Evolutionary conservation across 306 rosid genomes (phyloP).

Genomic region (Prunus armeniaca): DNA sequence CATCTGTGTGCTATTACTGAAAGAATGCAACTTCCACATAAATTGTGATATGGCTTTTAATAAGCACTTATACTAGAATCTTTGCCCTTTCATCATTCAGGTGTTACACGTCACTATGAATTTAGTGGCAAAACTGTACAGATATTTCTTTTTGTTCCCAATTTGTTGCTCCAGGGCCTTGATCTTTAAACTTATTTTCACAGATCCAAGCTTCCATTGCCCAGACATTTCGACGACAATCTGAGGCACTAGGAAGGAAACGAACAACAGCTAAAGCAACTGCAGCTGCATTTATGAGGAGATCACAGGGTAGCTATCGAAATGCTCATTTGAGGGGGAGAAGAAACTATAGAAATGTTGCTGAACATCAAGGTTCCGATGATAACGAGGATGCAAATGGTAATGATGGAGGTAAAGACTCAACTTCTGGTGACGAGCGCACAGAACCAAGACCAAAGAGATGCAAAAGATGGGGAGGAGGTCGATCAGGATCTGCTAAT

Average conservation of each 20-base stretch:
- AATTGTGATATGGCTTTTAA: not conserved
- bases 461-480: constrained; percentile 47
- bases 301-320: constrained; percentile 49
- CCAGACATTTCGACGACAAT: constrained; percentile 55
- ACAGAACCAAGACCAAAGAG: constrained; percentile 49
- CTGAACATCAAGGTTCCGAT: constrained; percentile 44
- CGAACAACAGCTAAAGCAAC: constrained; percentile 48
- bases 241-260: constrained; percentile 66
- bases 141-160: constrained; percentile 17
- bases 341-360: constrained; percentile 44
- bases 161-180: constrained; percentile 17
- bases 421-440: constrained; percentile 60
- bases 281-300: constrained; percentile 49
- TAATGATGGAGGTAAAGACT: constrained; percentile 51
- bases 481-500: constrained; percentile 37
- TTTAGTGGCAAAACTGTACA: constrained; percentile 2
- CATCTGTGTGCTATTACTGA: not conserved
- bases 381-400: constrained; percentile 58
- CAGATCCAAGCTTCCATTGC: constrained; percentile 80
- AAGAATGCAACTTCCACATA: not conserved
- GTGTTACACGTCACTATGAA: not conserved
- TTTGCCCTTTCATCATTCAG: not conserved
- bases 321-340: constrained; percentile 36
- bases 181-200: constrained; percentile 12
- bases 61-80: not conserved